Evolutionary conservation across 257 asterid species (phyloP), one percentile per base, ranked within the genome.

Genomic region (Echites panduratus): DNA sequence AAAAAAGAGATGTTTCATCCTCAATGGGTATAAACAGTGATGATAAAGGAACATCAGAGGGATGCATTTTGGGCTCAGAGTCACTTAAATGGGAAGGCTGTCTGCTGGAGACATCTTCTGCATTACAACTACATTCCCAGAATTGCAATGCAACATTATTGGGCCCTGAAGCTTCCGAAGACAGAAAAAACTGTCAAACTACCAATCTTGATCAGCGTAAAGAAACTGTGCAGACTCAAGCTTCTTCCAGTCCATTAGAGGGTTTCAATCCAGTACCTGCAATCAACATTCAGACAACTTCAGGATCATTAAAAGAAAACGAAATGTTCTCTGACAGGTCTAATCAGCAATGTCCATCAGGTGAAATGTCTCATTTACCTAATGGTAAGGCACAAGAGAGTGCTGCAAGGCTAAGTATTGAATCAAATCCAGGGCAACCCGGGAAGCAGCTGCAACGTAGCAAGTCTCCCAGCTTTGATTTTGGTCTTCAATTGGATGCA

Each of bases 381-480:
- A 44, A 16, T 26, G 5, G 49, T 9, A 67, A 61, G 66, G 74
- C 57, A 24, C 56, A 44, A 4, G 82, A 70, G 66, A 48, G 7
- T 20, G 27, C 29, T 24, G 80, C 84, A 73, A 72, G 24, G 66
- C 40, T 49, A 16, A 66, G 59, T 41, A 12, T 66, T 4, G 84
- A 80, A 53, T 62, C 82, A n/a, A 81, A 65, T 71, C 70, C 79
- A 50, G 77, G 78, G 74, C 22, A 22, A 0, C 22, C 52, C 26
- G 50, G 41, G 17, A 45, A 24, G 4, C 54, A 50, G 66, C 69
- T 52, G 47, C 86, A 79, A 80, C 78, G 85, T 7, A 79, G 78
- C 50, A 90, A 86, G 80, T 87, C 81, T 5, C 96, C 97, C 10
- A 89, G 94, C 78, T 89, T 89, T 19, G 90, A 89, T 27, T 89